Evolutionary conservation across 2,329 filamentous ascomycete genomes (phyloP).

Genomic region (Hymenoscyphus linearis): DNA sequence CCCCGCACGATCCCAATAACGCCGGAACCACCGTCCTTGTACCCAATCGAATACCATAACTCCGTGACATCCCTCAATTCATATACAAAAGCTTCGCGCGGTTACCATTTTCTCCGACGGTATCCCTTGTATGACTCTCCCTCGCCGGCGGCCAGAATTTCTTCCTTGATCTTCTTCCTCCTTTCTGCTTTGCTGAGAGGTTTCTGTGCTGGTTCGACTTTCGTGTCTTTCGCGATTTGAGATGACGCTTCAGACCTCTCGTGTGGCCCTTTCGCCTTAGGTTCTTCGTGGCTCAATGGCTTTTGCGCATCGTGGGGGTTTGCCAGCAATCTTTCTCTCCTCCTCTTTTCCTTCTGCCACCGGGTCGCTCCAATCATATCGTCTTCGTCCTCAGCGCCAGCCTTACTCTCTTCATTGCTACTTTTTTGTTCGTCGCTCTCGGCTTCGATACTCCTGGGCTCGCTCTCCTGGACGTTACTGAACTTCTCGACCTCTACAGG

Average conservation of each 20-base stretch:
- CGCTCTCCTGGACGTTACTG: neutral
- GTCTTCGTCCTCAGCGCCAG: constrained; percentile 7
- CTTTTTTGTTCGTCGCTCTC: neutral
- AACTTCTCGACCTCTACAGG: constrained; percentile 10
- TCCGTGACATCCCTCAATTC: neutral
- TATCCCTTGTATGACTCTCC: constrained; percentile 41
- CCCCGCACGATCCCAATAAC: neutral
- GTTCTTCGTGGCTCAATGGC: constrained; percentile 35
- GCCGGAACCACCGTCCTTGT: neutral
- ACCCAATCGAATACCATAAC: neutral
- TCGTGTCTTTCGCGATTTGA: neutral
- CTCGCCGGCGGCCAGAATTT: constrained; percentile 40
- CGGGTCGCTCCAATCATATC: constrained; percentile 23
- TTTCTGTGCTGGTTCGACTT: constrained; percentile 13
- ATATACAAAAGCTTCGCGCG: neutral
- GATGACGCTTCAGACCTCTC: neutral
- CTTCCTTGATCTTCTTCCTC: constrained; percentile 52
- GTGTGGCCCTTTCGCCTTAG: constrained; percentile 24
- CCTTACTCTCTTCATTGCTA: neutral
- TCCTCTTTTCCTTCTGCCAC: constrained; percentile 23
- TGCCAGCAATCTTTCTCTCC: constrained; percentile 7
- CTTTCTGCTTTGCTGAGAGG: constrained; percentile 34
- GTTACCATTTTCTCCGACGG: constrained; percentile 42
- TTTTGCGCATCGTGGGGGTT: constrained; percentile 28
- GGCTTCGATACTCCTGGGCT: neutral